A percentile compares a stretch with the other conserved stretches of the same genome.
Conservation (phyloP, 345 rosid genomes). For the Corchorus olitorius region DNA sequence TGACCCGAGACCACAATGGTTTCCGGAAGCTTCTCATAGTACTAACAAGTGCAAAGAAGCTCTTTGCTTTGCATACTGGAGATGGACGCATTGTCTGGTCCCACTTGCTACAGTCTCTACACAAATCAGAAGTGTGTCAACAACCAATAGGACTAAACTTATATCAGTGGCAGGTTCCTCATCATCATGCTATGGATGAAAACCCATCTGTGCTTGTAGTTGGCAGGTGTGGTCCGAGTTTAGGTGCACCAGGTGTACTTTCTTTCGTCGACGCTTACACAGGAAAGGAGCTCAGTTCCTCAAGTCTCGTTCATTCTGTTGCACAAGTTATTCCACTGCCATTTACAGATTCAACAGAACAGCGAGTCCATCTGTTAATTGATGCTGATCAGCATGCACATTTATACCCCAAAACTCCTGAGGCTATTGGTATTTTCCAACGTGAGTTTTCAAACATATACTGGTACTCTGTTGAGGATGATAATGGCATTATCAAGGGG, state of each 20-base stretch:
- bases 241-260: constrained; percentile 64
- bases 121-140: constrained; percentile 60
- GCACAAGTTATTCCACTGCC: constrained; percentile 85
- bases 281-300: constrained; percentile 68
- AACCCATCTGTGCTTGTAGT: constrained; percentile 91
- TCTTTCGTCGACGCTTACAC: constrained; percentile 88
- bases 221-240: constrained; percentile 66
- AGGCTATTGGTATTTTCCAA: constrained; percentile 66
- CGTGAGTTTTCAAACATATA: constrained; percentile 73
- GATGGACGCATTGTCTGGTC: constrained; percentile 97
- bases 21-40: constrained; percentile 88
- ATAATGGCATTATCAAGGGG: constrained; percentile 73
- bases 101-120: constrained; percentile 59
- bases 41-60: constrained; percentile 81
- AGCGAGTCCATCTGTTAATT: constrained; percentile 79
- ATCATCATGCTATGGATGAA: constrained; percentile 94
- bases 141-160: constrained; percentile 60
- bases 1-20: constrained; percentile 98
- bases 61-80: constrained; percentile 94
- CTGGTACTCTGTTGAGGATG: constrained; percentile 86
- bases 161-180: constrained; percentile 95
- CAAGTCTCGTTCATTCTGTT: constrained; percentile 65
- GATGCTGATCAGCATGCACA: constrained; percentile 64
- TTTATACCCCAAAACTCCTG: constrained; percentile 81
- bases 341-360: constrained; percentile 87